Percentiles rank a stretch among this genome's conserved stretches.
These are phyloP conservation scores for Puccinia horiana DNA, from an alignment of 1,284 basidiomycete genomes.

Conservation along the genomic window DNA sequence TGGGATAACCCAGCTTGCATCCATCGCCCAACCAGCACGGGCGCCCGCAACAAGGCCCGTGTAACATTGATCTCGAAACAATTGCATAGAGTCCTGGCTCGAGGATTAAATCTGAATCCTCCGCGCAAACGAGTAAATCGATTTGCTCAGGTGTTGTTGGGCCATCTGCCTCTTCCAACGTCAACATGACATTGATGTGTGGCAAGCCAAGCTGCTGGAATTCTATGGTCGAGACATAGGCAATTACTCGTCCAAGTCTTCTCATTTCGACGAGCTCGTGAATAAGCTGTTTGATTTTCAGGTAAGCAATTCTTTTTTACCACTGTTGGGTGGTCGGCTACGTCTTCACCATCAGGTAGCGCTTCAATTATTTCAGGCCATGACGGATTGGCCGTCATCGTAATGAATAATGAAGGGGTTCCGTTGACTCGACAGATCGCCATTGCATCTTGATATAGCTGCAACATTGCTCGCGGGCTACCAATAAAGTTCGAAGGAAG, in stretches of 20 bases:
- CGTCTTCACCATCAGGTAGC: slow-evolving; percentile 60
- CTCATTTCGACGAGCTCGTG: slow-evolving; percentile 51
- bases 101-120: slow-evolving; percentile 60
- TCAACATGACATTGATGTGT: slow-evolving; percentile 61
- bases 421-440: too few species aligned
- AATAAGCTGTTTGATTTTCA: slow-evolving; percentile 60
- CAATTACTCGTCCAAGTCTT: slow-evolving; percentile 58
- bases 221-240: slow-evolving; percentile 62
- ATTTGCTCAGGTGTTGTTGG: slow-evolving; percentile 57
- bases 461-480: slow-evolving; percentile 57
- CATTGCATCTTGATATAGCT: slow-evolving; percentile 60
- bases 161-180: neutral
- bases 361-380: slow-evolving; percentile 61
- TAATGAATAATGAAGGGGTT: slow-evolving; percentile 60
- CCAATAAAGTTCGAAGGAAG: slow-evolving; percentile 59
- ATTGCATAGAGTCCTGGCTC: slow-evolving; percentile 60
- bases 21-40: slow-evolving; percentile 61
- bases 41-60: slow-evolving; percentile 61
- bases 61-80: slow-evolving; percentile 61
- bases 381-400: slow-evolving; percentile 60
- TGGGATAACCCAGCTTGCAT: slow-evolving; percentile 62
- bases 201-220: slow-evolving; percentile 65
- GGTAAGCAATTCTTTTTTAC: slow-evolving; percentile 62
- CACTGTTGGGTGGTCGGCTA: slow-evolving; percentile 62
- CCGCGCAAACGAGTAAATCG: slow-evolving; percentile 60